Percentiles rank a stretch among this genome's conserved stretches.
These are phyloP conservation scores for Pseudonitzschia delicatissima DNA, from an alignment of 108 stramenopile species.

Conservation along the genomic window DNA sequence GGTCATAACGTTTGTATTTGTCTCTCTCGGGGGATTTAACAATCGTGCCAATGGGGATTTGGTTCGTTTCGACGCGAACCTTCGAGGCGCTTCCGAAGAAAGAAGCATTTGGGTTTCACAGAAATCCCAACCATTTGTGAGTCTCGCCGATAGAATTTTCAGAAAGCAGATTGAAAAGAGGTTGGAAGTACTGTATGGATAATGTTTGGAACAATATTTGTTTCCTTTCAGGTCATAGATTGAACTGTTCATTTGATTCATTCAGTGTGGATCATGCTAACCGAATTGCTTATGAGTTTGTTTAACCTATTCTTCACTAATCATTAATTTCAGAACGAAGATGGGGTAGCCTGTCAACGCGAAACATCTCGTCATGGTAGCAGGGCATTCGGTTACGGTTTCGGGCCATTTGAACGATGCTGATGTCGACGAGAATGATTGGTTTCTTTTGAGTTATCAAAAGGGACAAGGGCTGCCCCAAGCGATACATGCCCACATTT, in stretches of 20 bases:
- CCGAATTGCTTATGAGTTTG: too few species aligned
- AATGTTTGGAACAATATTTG: too few species aligned
- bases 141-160: too few species aligned
- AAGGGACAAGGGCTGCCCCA: constrained; percentile 72
- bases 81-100: constrained; percentile 9
- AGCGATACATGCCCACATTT: constrained; percentile 88
- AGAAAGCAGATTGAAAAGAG: too few species aligned
- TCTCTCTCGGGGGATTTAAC: neutral
- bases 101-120: constrained; percentile 18
- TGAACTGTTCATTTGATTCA: too few species aligned
- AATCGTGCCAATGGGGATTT: too few species aligned
- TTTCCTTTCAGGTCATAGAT: too few species aligned
- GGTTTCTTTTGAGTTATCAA: constrained; percentile 62
- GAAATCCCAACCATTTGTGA: constrained; percentile 31
- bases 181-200: too few species aligned
- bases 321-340: constrained; percentile 25
- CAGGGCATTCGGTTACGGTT: constrained; percentile 77
- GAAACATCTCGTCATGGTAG: constrained; percentile 77
- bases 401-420: constrained; percentile 61
- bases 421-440: constrained; percentile 74
- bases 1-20: neutral
- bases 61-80: too few species aligned
- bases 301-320: too few species aligned
- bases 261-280: too few species aligned
- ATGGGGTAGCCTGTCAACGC: constrained; percentile 47